These are phyloP conservation scores for Agaricales sp. DNA, from an alignment of 1,284 basidiomycete species.

Conservation along the genomic window DNA sequence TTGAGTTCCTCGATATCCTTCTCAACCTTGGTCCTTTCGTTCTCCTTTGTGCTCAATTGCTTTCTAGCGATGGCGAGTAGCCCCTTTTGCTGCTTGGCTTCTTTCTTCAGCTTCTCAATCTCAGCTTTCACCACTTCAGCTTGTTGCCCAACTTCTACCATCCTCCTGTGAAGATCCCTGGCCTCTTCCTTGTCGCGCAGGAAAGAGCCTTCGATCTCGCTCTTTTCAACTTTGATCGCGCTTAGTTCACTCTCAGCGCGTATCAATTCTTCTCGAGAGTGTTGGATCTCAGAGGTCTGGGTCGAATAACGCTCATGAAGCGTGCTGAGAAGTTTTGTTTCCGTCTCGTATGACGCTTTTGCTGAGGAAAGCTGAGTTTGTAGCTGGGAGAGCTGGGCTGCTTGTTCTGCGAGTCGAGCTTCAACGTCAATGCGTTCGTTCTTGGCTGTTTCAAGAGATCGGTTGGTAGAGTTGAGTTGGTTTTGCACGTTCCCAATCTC, in stretches of 20 bases:
- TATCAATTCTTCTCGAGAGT: constrained; percentile 75
- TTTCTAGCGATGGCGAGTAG: constrained; percentile 91
- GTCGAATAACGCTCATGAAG: constrained; percentile 63
- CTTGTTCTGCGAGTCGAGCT: constrained; percentile 48
- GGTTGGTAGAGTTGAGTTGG: constrained; percentile 73
- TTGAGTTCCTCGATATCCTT: constrained; percentile 64
- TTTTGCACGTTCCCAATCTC: constrained; percentile 84
- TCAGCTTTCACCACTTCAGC: constrained; percentile 64
- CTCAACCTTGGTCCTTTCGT: constrained; percentile 60
- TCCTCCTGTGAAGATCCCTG: constrained; percentile 74
- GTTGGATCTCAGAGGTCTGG: constrained; percentile 74
- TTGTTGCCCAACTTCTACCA: constrained; percentile 74
- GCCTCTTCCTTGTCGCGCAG: constrained; percentile 94
- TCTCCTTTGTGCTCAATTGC: constrained; percentile 82
- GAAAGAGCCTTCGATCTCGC: constrained; percentile 83
- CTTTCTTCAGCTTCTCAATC: constrained; percentile 86
- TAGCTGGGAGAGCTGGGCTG: constrained; percentile 59
- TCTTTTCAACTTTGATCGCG: constrained; percentile 82
- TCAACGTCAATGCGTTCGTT: constrained; percentile 50
- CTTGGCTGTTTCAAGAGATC: constrained; percentile 52
- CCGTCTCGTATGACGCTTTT: constrained; percentile 78
- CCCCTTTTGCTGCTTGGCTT: constrained; percentile 94
- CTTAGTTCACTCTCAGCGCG: constrained; percentile 88
- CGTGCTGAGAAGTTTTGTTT: constrained; percentile 64
- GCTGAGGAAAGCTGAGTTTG: constrained; percentile 70